Conservation (phyloP, 371 early-diverging fungal species). For the Mucor piriformis region DNA sequence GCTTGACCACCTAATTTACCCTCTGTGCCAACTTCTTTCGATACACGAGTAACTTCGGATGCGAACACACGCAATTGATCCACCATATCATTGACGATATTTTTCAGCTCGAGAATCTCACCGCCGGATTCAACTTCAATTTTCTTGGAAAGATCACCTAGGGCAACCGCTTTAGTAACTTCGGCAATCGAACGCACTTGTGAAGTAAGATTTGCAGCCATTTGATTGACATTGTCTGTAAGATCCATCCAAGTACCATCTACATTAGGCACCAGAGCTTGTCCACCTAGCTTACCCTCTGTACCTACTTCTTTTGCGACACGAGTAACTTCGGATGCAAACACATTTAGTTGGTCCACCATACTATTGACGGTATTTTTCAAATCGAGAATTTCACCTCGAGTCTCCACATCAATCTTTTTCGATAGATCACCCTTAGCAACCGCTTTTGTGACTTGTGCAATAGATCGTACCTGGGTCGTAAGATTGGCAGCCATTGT, state of each 20-base stretch:
- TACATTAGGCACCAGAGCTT: conserved; percentile 40
- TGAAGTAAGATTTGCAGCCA: conserved; percentile 50
- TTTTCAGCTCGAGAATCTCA: conserved; percentile 65
- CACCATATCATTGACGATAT: conserved; percentile 68
- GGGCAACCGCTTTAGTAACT: conserved; percentile 58
- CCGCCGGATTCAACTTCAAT: conserved; percentile 66
- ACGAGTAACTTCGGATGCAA: conserved; percentile 46
- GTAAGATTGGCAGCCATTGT: conserved; percentile 66
- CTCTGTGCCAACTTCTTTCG: conserved; percentile 35
- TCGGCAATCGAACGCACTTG: conserved; percentile 60
- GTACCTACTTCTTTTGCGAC: conserved; percentile 54
- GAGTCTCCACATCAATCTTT: conserved; percentile 39
- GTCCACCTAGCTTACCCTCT: conserved; percentile 47
- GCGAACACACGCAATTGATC: conserved; percentile 40
- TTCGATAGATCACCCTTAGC: conserved; percentile 58
- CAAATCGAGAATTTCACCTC: conserved; percentile 53
- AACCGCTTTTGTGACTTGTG: conserved; percentile 60
- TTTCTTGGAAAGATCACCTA: conserved; percentile 60
- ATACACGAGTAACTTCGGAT: conserved; percentile 46
- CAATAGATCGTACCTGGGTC: conserved; percentile 61
- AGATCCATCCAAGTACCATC: conserved; percentile 56
- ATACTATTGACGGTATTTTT: conserved; percentile 48
- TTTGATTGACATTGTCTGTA: conserved; percentile 52
- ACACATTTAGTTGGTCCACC: conserved; percentile 47
- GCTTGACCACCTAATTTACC: conserved; percentile 52